phyloP scores from a whole-genome alignment of 225 moss, liverwort and hornwort genomes.

The Takakia lepidozioides region DNA sequence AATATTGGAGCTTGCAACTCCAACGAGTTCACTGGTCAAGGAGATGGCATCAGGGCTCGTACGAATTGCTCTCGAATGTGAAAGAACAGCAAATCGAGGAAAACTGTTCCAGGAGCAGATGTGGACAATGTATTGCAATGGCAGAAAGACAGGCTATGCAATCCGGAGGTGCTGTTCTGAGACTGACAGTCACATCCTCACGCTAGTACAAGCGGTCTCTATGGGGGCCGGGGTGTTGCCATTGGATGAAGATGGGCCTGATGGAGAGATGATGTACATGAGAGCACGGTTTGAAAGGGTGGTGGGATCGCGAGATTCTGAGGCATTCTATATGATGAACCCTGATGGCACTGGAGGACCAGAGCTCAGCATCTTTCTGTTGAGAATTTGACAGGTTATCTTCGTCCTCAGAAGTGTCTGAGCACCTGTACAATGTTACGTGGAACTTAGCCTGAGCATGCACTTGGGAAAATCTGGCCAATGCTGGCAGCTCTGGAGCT shows the following conservation, averaged over 20 bases:
- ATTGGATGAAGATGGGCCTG: constrained; percentile 61
- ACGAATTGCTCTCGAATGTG: constrained; percentile 89
- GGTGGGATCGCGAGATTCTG: constrained; percentile 75
- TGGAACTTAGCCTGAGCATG: no score
- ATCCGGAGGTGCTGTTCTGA: constrained; percentile 64
- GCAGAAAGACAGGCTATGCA: constrained; percentile 80
- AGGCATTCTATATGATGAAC: constrained; percentile 91
- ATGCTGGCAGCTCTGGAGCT: no score
- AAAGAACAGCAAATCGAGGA: constrained; percentile 50
- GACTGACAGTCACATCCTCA: constrained; percentile 80
- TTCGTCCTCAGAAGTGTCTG: no score
- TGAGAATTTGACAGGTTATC: no score
- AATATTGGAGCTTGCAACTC: constrained; percentile 76
- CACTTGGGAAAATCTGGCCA: no score
- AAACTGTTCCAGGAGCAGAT: constrained; percentile 74
- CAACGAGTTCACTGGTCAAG: constrained; percentile 69
- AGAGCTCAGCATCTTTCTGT: constrained; percentile 87
- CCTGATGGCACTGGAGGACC: constrained; percentile 84
- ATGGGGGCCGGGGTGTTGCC: constrained; percentile 97
- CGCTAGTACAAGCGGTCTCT: constrained; percentile 75
- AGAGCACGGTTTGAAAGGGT: constrained; percentile 83
- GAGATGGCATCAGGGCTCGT: constrained; percentile 97
- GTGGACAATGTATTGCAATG: constrained; percentile 97
- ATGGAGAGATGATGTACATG: constrained; percentile 98
- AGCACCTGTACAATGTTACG: no score